phyloP scores from a whole-genome alignment of 345 rosid genomes.

The Populus ilicifolia region DNA sequence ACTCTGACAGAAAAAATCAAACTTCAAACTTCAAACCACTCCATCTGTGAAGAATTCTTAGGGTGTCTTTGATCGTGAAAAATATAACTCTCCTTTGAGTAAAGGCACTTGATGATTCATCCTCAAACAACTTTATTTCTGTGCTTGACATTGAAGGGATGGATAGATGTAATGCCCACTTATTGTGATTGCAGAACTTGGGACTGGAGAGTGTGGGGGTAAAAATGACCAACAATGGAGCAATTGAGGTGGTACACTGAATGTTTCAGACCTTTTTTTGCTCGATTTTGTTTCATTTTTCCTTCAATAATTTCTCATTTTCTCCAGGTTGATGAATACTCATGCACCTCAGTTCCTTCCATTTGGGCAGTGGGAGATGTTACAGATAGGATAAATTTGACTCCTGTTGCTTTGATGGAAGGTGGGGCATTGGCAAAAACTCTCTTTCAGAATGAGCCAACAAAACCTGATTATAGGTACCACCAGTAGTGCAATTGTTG shows the following conservation, averaged over 20 bases:
- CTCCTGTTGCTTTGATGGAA: constrained; percentile 99
- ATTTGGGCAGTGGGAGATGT: constrained; percentile 99
- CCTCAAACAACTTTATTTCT: neutral
- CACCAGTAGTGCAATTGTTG: neutral
- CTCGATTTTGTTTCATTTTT: neutral
- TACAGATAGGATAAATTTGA: constrained; percentile 86
- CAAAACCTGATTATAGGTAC: constrained; percentile 88
- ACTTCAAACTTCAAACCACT: too few relatives aligned
- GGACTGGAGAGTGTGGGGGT: constrained; percentile 81
- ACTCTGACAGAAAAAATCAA: too few relatives aligned
- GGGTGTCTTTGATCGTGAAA: too few relatives aligned
- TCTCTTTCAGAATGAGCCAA: constrained; percentile 65
- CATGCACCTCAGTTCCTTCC: constrained; percentile 75
- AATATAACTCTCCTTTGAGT: too few relatives aligned
- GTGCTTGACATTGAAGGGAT: neutral
- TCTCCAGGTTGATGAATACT: constrained; percentile 85
- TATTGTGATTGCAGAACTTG: constrained; percentile 59
- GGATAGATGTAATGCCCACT: constrained; percentile 17
- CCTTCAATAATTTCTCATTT: constrained; percentile 6
- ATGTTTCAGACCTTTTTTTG: constrained; percentile 5
- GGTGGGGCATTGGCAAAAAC: constrained; percentile 95
- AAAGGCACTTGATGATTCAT: neutral
- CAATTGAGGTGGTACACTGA: constrained; percentile 62
- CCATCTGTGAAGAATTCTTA: too few relatives aligned
- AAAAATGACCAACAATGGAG: constrained; percentile 70